Conservation (phyloP, 1,139 yeast species). For the Debaryomyces singareniensis region DNA sequence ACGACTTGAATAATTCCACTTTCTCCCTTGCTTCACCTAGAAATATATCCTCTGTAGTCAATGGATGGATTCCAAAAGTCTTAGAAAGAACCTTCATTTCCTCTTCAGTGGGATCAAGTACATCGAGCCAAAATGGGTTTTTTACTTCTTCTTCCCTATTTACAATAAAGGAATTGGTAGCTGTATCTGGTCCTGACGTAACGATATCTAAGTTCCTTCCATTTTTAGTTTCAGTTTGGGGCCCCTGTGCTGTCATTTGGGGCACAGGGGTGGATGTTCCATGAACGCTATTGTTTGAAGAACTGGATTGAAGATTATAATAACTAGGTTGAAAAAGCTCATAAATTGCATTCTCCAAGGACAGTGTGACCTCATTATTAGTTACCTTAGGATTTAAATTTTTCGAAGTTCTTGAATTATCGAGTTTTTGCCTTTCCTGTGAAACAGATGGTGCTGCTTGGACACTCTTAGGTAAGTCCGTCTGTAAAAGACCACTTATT, state of each 20-base stretch:
- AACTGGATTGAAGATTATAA: slow-evolving; percentile 9
- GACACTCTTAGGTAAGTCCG: slow-evolving; percentile 4
- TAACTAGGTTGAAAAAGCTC: slow-evolving; percentile 26
- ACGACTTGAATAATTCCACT: slow-evolving; percentile 84
- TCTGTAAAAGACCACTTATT: slow-evolving; percentile 63
- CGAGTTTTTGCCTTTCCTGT: slow-evolving; percentile 1
- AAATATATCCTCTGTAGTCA: slow-evolving; percentile 92
- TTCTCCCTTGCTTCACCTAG: slow-evolving; percentile 93
- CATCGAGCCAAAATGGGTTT: slow-evolving; percentile 85
- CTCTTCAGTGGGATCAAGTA: slow-evolving; percentile 88
- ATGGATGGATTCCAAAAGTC: slow-evolving; percentile 79
- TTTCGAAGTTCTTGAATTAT: slow-evolving; percentile 2
- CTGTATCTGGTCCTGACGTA: slow-evolving; percentile 10
- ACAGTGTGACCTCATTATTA: not conserved
- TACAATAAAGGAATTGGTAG: slow-evolving; percentile 9
- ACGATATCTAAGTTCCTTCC: not conserved
- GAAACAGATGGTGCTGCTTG: slow-evolving; percentile 1
- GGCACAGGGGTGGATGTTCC: slow-evolving; percentile 2
- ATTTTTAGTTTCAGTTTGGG: not conserved
- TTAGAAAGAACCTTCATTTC: slow-evolving; percentile 92
- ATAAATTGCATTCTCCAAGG: slow-evolving; percentile 10
- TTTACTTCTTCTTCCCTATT: slow-evolving; percentile 4
- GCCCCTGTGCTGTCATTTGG: not conserved
- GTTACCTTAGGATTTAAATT: slow-evolving; percentile 4
- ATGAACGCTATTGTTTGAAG: slow-evolving; percentile 6